phyloP scores from a whole-genome alignment of 805 yeast species.

The Maudiozyma barnettii region DNA sequence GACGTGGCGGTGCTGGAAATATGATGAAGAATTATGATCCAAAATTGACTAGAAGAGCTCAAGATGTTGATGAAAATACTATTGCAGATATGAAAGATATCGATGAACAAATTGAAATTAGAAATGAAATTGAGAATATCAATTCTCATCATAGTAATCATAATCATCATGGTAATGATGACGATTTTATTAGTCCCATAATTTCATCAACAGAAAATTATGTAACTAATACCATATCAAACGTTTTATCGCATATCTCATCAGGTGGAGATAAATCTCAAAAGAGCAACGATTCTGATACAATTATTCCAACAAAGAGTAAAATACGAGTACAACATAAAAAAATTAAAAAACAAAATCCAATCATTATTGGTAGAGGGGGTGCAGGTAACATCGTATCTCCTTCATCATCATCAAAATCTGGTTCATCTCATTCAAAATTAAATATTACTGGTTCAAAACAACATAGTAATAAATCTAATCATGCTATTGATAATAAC shows the following conservation, averaged over 20 bases:
- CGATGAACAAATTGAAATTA: conserved; percentile 10
- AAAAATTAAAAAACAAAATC: neutral
- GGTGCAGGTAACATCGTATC: conserved; percentile 31
- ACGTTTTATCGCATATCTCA: neutral
- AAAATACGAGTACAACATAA: neutral
- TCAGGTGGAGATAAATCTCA: neutral
- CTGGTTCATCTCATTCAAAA: neutral
- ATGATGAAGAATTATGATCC: conserved; percentile 58
- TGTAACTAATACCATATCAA: neutral
- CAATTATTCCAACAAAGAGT: neutral
- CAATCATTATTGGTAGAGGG: conserved; percentile 27
- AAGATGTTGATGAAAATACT: conserved; percentile 46
- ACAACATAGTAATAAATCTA: neutral
- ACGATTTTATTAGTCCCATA: conserved; percentile 3
- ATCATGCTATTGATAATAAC: neutral
- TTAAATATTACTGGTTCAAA: neutral
- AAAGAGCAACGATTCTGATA: neutral
- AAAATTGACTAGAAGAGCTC: conserved; percentile 48
- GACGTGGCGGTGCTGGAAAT: conserved; percentile 74
- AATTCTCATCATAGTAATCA: neutral
- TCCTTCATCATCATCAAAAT: conserved; percentile 14
- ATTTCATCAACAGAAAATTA: conserved; percentile 1
- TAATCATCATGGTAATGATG: neutral
- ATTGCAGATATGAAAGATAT: neutral
- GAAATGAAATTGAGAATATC: neutral